Evolutionary conservation across 2,329 filamentous ascomycete species (phyloP), one percentile per base, ranked within the genome.

Genomic region (Aspergillus quadricinctus): DNA sequence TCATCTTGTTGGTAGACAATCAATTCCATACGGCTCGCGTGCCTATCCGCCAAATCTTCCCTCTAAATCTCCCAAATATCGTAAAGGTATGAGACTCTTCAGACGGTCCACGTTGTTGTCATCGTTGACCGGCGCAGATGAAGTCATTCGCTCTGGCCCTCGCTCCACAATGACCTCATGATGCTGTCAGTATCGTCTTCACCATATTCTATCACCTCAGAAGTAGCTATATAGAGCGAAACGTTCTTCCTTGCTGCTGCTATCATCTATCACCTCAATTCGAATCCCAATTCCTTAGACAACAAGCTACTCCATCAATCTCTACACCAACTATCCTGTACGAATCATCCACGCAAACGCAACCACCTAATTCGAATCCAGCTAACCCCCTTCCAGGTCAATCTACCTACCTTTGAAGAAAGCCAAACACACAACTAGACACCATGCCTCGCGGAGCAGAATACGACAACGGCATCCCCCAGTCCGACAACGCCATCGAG

Each of bases 371-470:
- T 17, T 41, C 19, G 9, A 50, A 35, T 21, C 14, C 14, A 37
- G 46, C 31, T 31, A 49, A 52, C 29, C 51, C 27, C 17, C 37
- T n/a, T 45, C 28, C 19, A 53, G 10, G n/a, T 11, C 4, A 17
- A 21, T n/a, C n/a, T 48, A 28, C 25, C 19, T 48, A 23, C 23
- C 23, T 23, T 23, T 23, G 23, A 23, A 23, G 23, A 23, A 23
- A 23, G 23, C 14, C 31, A 25, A 40, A 29, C 3, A 31, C 3
- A 28, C 17, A 43, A 11, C 55, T 10, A 51, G 23, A 23, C 23
- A 53, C 56, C 66, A 72, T 76, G 74, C 68, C 70, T 64, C 74
- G 74, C 65, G 72, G 74, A 62, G 71, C 72, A 49, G 69, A 75
- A 25, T 76, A 65, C 65, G 72, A 73, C 61, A 66, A 75, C 62